A percentile compares a stretch with the other conserved stretches of the same genome.
Conservation (phyloP, 2,329 filamentous ascomycete species). For the Aspergillus candidus region DNA sequence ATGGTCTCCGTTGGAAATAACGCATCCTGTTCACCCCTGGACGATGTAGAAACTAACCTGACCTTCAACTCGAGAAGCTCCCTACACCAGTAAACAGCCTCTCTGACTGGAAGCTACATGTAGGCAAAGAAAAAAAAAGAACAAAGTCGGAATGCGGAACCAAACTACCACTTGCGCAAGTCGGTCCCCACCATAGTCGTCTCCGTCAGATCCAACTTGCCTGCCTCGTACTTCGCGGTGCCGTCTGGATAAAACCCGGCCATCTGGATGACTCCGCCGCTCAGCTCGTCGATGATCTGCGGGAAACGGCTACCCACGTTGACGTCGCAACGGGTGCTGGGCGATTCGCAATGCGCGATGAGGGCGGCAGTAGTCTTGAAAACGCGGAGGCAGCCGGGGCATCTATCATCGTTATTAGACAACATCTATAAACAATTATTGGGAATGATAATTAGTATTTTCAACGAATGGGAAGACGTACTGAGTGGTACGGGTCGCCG, state of each 20-base stretch:
- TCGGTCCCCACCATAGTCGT: neutral
- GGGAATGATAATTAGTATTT: neutral
- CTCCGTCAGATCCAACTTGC: conserved; percentile 13
- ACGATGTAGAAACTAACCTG: no score
- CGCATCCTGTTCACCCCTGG: no score
- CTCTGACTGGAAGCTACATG: no score
- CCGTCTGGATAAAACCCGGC: conserved; percentile 29
- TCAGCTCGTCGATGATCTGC: conserved; percentile 34
- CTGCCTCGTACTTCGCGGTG: conserved; percentile 27
- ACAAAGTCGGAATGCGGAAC: no score
- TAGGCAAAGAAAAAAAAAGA: no score
- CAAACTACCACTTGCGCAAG: no score
- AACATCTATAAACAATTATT: no score
- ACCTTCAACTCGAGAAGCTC: no score
- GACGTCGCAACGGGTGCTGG: conserved; percentile 31
- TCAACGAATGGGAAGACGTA: conserved; percentile 2
- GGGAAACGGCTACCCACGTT: conserved; percentile 24
- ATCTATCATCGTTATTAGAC: conserved; percentile 19
- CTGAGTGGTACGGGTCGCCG: conserved; percentile 13
- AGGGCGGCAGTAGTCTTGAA: conserved; percentile 36
- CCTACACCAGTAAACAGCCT: no score
- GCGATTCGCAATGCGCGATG: conserved; percentile 38
- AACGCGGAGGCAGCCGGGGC: conserved; percentile 33
- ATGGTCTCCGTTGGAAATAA: no score
- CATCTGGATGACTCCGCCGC: conserved; percentile 32